These are phyloP conservation scores for Chlorella sorokiniana DNA, from an alignment of 139 green algal species.

Conservation along the genomic window DNA sequence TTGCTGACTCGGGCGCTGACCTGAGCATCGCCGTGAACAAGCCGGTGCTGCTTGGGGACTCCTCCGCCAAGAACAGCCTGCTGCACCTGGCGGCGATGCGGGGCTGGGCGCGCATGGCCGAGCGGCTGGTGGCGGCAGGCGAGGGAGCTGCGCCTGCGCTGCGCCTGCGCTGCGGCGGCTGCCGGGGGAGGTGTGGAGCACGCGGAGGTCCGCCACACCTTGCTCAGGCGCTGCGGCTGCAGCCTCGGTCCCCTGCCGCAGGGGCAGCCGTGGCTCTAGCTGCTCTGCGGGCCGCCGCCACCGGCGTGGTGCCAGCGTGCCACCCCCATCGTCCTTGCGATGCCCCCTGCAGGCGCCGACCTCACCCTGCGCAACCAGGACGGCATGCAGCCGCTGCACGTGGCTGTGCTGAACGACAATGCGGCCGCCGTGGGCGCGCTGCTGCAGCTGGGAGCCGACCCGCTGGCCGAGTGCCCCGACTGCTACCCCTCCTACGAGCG, in stretches of 20 bases:
- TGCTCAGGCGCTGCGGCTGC: no score
- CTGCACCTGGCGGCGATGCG: conserved; percentile 25
- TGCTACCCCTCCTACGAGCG: conserved; percentile 13
- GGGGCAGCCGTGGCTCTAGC: no score
- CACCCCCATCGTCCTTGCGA: background rate
- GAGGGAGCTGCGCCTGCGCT: background rate
- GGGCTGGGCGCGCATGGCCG: conserved; percentile 7
- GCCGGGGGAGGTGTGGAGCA: no score
- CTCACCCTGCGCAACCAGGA: background rate
- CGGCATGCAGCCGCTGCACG: conserved; percentile 28
- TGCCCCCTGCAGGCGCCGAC: conserved; percentile 16
- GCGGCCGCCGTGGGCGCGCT: background rate
- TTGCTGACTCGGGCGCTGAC: conserved; percentile 16
- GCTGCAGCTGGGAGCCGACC: conserved; percentile 24
- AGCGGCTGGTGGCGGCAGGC: conserved; percentile 16
- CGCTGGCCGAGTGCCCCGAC: conserved; percentile 10
- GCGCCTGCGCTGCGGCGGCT: no score
- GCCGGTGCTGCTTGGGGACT: conserved; percentile 7
- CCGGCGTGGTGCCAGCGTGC: background rate
- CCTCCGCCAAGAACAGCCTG: background rate
- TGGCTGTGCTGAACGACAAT: background rate
- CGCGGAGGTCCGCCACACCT: no score
- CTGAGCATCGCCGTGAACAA: conserved; percentile 1
- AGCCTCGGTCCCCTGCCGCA: no score
- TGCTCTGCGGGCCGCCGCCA: no score